These are phyloP conservation scores for Mrakia frigida DNA, from an alignment of 768 basidiomycete species.

Conservation along the genomic window DNA sequence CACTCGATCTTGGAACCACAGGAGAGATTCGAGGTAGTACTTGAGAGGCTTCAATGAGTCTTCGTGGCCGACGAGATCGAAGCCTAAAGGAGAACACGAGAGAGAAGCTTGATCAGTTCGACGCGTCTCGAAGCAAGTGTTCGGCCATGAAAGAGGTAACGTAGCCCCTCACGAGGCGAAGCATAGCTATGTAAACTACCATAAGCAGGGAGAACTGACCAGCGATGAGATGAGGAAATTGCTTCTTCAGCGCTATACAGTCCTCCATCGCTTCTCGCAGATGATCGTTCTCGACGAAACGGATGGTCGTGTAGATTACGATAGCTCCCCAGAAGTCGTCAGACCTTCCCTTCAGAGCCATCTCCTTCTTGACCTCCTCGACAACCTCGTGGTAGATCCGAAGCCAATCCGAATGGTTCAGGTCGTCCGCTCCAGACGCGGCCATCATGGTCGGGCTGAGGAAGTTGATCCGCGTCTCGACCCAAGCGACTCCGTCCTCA, in stretches of 20 bases:
- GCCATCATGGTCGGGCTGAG: conserved; percentile 40
- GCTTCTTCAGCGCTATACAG: conserved; percentile 65
- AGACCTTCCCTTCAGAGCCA: conserved; percentile 53
- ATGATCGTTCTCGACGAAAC: conserved; percentile 50
- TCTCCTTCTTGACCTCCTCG: conserved; percentile 53
- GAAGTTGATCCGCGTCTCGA: conserved; percentile 67
- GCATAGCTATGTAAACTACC: too few species aligned
- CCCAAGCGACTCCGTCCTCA: conserved; percentile 66
- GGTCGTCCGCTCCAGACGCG: conserved; percentile 49
- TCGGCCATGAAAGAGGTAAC: too few species aligned
- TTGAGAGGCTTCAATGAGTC: conserved; percentile 43
- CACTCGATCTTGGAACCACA: conserved; percentile 57
- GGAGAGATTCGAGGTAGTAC: conserved; percentile 58
- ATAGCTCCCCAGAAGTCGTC: conserved; percentile 64
- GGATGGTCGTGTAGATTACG: conserved; percentile 44
- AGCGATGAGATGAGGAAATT: conserved; percentile 66
- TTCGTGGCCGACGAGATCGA: conserved; percentile 75
- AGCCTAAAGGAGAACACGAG: conserved; percentile 49
- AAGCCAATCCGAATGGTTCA: conserved; percentile 61
- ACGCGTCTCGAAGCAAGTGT: too few species aligned
- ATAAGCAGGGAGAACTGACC: conserved; percentile 50
- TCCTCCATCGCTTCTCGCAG: conserved; percentile 67
- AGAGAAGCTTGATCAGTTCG: not conserved
- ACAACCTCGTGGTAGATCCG: conserved; percentile 53
- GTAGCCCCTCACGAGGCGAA: too few species aligned